These are phyloP conservation scores for Fusarium graminum DNA, from an alignment of 2,329 filamentous ascomycete species.

Conservation along the genomic window DNA sequence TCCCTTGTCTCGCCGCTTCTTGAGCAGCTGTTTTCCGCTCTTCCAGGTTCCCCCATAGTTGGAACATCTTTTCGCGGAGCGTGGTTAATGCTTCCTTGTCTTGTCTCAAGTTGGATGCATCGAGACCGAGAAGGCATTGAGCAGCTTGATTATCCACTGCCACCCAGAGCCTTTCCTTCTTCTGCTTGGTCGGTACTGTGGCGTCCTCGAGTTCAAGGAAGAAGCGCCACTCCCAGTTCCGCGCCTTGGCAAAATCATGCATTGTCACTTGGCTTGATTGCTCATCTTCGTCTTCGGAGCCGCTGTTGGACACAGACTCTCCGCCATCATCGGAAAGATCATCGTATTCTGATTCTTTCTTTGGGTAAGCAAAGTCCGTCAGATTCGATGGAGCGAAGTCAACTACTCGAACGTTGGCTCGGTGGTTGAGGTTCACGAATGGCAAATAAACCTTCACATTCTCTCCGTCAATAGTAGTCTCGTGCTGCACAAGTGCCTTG, in stretches of 20 bases:
- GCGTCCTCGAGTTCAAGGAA: conserved; percentile 82
- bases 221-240: conserved; percentile 86
- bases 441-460: conserved; percentile 65
- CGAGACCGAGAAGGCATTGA: conserved; percentile 62
- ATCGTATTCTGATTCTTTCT: conserved; percentile 60
- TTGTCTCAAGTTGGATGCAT: conserved; percentile 68
- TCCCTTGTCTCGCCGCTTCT: conserved; percentile 47
- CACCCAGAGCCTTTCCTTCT: conserved; percentile 71
- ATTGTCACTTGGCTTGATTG: conserved; percentile 38
- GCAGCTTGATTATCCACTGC: conserved; percentile 72
- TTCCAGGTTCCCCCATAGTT: conserved; percentile 88
- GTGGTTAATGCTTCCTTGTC: conserved; percentile 61
- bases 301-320: conserved; percentile 29
- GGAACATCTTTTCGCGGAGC: conserved; percentile 78
- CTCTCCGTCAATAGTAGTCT: conserved; percentile 59
- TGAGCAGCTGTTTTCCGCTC: conserved; percentile 61
- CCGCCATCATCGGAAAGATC: conserved; percentile 60
- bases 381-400: conserved; percentile 81
- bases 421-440: conserved; percentile 80
- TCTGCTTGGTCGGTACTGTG: conserved; percentile 48
- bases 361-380: conserved; percentile 75
- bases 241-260: conserved; percentile 43
- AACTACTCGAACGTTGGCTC: conserved; percentile 78
- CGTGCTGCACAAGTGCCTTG: conserved; percentile 55
- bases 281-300: conserved; percentile 28